Conservation (phyloP, 2,329 filamentous ascomycete species). For the Coniochaeta sp. region DNA sequence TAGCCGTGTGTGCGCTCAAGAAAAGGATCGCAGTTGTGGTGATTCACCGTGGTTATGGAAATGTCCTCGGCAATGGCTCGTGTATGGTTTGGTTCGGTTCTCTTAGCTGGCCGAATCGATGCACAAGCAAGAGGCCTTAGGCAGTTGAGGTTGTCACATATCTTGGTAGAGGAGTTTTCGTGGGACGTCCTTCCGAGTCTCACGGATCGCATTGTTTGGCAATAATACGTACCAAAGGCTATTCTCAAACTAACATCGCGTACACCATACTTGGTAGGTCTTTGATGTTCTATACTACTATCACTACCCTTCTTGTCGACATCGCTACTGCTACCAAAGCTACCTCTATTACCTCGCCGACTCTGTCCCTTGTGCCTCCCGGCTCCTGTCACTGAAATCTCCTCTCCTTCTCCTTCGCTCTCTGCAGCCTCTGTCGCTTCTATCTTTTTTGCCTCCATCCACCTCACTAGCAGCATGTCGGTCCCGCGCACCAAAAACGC, state of each 20-base stretch:
- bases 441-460: background rate
- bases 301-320: too few species aligned
- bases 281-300: too few species aligned
- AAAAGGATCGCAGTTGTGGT: background rate
- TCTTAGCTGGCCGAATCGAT: background rate
- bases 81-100: background rate
- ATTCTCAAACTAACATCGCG: too few species aligned
- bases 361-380: background rate
- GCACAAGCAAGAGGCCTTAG: background rate
- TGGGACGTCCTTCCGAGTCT: too few species aligned
- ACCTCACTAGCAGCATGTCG: slow-evolving; percentile 10
- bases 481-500: slow-evolving; percentile 16
- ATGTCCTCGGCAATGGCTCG: background rate
- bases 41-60: background rate
- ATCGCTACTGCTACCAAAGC: background rate
- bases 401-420: background rate
- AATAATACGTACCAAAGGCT: too few species aligned
- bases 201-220: too few species aligned
- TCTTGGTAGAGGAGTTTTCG: too few species aligned
- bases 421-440: too few species aligned
- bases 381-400: background rate
- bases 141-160: background rate
- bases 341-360: background rate
- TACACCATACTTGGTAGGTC: too few species aligned
- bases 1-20: too few species aligned